These are phyloP conservation scores for Hypoxylon sp. DNA, from an alignment of 2,329 filamentous ascomycete species.

Conservation along the genomic window DNA sequence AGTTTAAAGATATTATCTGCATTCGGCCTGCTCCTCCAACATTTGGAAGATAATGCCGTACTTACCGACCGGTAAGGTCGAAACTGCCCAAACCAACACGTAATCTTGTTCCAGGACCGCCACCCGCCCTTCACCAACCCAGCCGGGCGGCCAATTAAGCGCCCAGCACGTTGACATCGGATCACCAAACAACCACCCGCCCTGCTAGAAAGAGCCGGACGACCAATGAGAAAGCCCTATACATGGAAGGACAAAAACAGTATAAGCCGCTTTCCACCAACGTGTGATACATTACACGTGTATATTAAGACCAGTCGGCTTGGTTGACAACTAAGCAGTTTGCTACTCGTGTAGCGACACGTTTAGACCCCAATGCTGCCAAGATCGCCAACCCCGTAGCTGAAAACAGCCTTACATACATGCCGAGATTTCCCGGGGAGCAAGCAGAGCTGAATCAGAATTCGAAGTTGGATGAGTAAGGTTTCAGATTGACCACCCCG, in stretches of 20 bases:
- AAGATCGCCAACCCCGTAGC: slow-evolving; percentile 33
- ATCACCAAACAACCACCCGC: slow-evolving; percentile 15
- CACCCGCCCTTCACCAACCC: not conserved
- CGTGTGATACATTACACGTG: slow-evolving; percentile 21
- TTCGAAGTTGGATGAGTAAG: not conserved
- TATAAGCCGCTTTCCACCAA: slow-evolving; percentile 9
- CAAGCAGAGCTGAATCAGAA: slow-evolving; percentile 28
- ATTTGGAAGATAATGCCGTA: not conserved
- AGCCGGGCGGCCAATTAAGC: not conserved
- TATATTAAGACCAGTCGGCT: slow-evolving; percentile 14
- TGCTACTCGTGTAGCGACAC: slow-evolving; percentile 20
- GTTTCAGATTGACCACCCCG: slow-evolving; percentile 29
- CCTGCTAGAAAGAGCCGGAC: slow-evolving; percentile 8
- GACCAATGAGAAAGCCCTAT: slow-evolving; percentile 18
- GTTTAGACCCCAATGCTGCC: slow-evolving; percentile 23
- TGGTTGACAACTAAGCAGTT: slow-evolving; percentile 28
- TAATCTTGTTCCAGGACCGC: slow-evolving; percentile 1
- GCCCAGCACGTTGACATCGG: not conserved
- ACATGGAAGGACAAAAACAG: slow-evolving; percentile 10
- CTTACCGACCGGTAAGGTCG: not conserved
- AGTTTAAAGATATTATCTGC: slow-evolving; percentile 1
- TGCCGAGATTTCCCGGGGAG: slow-evolving; percentile 33
- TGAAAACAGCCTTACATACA: slow-evolving; percentile 39
- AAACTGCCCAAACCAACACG: not conserved
- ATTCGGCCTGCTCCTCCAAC: not conserved